Evolutionary conservation across 257 asterid species (phyloP), one percentile per base, ranked within the genome.

Genomic region (Gentiana straminea): DNA sequence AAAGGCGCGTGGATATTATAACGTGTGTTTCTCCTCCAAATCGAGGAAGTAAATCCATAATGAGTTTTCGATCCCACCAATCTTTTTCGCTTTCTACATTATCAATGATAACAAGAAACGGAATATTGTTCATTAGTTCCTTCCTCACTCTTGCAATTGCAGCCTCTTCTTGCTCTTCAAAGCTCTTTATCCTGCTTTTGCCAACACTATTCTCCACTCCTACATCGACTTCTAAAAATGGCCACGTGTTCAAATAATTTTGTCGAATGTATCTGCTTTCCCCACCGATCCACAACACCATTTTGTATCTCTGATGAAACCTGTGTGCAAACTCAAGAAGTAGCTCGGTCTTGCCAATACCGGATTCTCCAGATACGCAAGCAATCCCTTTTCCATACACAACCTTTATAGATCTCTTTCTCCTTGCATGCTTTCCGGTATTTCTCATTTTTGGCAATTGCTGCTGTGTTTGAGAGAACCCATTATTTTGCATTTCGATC

Each of bases 21-120:
- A 87, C 97, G 58, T 88, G 99, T 0, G 99, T 75, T 77, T 83
- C 97, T 32, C 95, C 97, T 1, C 97, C 95, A 57, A 83, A 92
- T 49, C 94, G 84, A 61, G 94, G 99, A 8, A 92, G 81, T 38
- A 92, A 77, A 67, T 92, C 97, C 95, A 92, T 88, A 49, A 92
- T 68, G 11, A 79, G 88, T 74, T 77, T 92, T 64, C 77, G 87
- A 51, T 86, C 97, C 99, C 99, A 92, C 97, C 97, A 92, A 52
- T 92, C 97, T 70, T 88, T 92, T 70, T 92, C 99, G 8, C 65
- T 83, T 81, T 92, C 99, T 74, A 92, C 68, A 60, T 85, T 83
- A 75, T 88, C 95, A 33, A 88, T 88, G 49, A 84, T 62, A 32
- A 88, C 75, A 53, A 88, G 57, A 75, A 81, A 88, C 0, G 97